A percentile compares a stretch with the other conserved stretches of the same genome.
Conservation (phyloP, 108 stramenopile species). For the Nitzschia putrida region DNA sequence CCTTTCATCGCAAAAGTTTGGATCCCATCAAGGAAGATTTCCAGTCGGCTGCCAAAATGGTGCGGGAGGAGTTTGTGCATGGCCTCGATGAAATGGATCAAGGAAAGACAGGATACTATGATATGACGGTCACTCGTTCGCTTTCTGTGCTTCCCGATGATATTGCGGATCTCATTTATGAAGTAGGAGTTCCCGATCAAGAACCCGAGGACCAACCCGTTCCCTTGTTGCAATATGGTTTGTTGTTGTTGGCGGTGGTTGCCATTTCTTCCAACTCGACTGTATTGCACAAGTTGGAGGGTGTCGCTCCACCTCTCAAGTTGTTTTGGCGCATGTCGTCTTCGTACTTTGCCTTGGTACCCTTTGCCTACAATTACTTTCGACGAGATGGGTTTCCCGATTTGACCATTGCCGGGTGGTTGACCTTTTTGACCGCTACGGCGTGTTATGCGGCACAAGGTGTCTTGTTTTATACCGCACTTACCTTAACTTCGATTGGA, state of each 20-base stretch:
- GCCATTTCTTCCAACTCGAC: conserved; percentile 24
- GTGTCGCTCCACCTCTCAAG: conserved; percentile 53
- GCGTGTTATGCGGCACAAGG: conserved; percentile 41
- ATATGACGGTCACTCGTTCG: conserved; percentile 32
- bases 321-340: conserved; percentile 56
- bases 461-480: conserved; percentile 44
- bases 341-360: conserved; percentile 37
- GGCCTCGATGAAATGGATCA: conserved; percentile 26
- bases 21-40: conserved; percentile 29
- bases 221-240: conserved; percentile 31
- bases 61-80: conserved; percentile 14
- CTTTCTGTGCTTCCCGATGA: conserved; percentile 42
- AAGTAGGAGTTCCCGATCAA: conserved; percentile 16
- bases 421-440: conserved; percentile 49
- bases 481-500: conserved; percentile 56
- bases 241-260: conserved; percentile 48
- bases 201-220: neutral
- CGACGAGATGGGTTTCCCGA: conserved; percentile 39
- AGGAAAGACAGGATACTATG: conserved; percentile 28
- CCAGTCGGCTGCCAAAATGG: neutral
- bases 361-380: conserved; percentile 31
- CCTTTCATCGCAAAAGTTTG: conserved; percentile 12
- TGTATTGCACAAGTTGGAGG: conserved; percentile 38
- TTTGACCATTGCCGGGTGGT: conserved; percentile 41
- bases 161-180: conserved; percentile 23